phyloP scores from a whole-genome alignment of 306 rosid genomes.

The Lathyrus aphaca region DNA sequence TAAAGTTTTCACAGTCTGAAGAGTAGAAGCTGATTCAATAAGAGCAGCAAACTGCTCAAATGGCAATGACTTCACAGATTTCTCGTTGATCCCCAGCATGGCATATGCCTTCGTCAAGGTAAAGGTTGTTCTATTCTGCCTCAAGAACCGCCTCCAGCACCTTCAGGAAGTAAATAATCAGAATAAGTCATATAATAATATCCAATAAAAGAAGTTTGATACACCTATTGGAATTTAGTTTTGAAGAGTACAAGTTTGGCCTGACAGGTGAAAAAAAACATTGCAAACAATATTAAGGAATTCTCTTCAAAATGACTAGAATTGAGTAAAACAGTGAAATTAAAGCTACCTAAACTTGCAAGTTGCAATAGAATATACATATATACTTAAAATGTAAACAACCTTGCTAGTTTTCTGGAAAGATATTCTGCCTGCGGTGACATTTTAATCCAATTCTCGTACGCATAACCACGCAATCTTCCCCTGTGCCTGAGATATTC shows the following conservation, averaged over 20 bases:
- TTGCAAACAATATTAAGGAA: conserved; percentile 13
- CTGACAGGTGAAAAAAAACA: conserved; percentile 7
- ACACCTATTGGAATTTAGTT: conserved; percentile 3
- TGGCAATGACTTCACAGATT: conserved; percentile 74
- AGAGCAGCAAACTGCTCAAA: conserved; percentile 86
- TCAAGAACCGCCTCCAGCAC: conserved; percentile 81
- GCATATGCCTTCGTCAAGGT: conserved; percentile 70
- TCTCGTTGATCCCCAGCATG: conserved; percentile 66
- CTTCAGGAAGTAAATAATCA: conserved; percentile 47
- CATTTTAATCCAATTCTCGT: conserved; percentile 56
- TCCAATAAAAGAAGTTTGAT: conserved; percentile 11
- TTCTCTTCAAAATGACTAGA: conserved; percentile 24
- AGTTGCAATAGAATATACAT: conserved; percentile 2
- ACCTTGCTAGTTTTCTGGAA: conserved; percentile 80
- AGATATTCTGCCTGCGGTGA: conserved; percentile 79
- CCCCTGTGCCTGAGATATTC: conserved; percentile 88
- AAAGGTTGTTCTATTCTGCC: conserved; percentile 70
- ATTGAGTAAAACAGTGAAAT: conserved; percentile 5
- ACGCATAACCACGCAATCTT: conserved; percentile 52
- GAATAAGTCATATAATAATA: conserved; percentile 14
- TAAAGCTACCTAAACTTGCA: conserved; percentile 23
- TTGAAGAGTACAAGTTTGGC: conserved; percentile 5
- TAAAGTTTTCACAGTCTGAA: conserved; percentile 71
- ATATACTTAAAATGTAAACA: conserved; percentile 30
- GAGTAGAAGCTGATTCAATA: conserved; percentile 80